Base-by-base conservation (phyloP, 73 alveolate genomes). In the Paramecium pentaurelia region DNA sequence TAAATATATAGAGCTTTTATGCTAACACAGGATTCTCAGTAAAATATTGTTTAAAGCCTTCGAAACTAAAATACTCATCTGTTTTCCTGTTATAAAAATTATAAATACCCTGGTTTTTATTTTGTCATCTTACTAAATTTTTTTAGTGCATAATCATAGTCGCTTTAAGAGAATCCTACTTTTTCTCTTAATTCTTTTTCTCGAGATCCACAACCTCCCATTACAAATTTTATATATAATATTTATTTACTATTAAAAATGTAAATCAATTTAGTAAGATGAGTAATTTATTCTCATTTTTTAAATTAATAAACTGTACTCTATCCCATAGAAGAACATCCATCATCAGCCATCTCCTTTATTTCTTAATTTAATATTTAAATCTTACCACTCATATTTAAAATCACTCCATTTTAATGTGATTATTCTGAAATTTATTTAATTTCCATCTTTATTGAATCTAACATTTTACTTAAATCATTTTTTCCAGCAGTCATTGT, bases 141-240 rank as follows among this genome's bases (percentile, higher is more conserved):
- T 36, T 80, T 45, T 10, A 47, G 71, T 42, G 91, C 91, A 25
- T 49, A 45, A 80, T 80, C 73, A 18, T 38, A 80, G 3, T 80
- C 91, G 11, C 58, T 45, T 47, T 80, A 49, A 44, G 91, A 44
- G 42, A 80, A 49, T 22, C 91, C 91, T 27, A 80, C 47, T 18
- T 80, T 80, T 27, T 80, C 91, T 47, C 91, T 80, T 8, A 80
- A 27, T 14, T 80, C 91, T 80, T 80, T 80, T 27, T 80, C 91
- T 80, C 91, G 6, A 11, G 91, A 80, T 80, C 91, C 91, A n/a
- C 91, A 80, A 9, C 91, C 91, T 7, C 91, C 91, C 91, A 80
- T 80, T 20, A 49, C 32, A 37, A 37, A 37, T 73, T 73, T 30
- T 73, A 37, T 73, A 37, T 73, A 73, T 73, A 73, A 73, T 73